Evolutionary conservation across 768 basidiomycete species (phyloP).

Genomic region (Pleurotus pulmonarius): DNA sequence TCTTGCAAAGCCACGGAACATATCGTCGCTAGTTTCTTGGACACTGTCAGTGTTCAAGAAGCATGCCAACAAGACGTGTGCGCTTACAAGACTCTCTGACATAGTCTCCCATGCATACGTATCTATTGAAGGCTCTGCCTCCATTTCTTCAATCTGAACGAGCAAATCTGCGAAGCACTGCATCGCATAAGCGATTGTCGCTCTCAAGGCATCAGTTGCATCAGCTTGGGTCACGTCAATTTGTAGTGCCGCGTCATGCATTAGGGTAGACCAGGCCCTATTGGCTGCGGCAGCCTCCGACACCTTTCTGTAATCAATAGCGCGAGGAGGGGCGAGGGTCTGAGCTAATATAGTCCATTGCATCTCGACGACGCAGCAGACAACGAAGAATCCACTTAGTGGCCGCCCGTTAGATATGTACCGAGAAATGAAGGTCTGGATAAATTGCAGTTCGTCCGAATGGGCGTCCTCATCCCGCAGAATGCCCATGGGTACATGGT

Average conservation of each 20-base stretch:
- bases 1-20: constrained; percentile 71
- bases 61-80: not conserved
- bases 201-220: constrained; percentile 37
- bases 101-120: constrained; percentile 93
- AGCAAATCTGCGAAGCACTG: constrained; percentile 77
- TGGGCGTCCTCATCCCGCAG: constrained; percentile 51
- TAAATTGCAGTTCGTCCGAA: constrained; percentile 47
- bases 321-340: constrained; percentile 38
- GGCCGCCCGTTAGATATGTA: constrained; percentile 77
- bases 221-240: constrained; percentile 32
- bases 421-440: constrained; percentile 68
- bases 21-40: constrained; percentile 80
- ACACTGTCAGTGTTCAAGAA: not conserved
- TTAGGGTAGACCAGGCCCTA: constrained; percentile 71
- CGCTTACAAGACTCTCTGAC: constrained; percentile 79
- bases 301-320: constrained; percentile 20
- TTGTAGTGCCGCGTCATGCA: constrained; percentile 46
- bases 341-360: constrained; percentile 85
- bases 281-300: constrained; percentile 82
- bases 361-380: constrained; percentile 86
- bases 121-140: constrained; percentile 71
- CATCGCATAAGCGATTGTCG: constrained; percentile 57
- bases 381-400: constrained; percentile 80
- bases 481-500: constrained; percentile 64
- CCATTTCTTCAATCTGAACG: constrained; percentile 79